Base-by-base conservation (phyloP, 306 rosid species). In the Purshia tridentata region DNA sequence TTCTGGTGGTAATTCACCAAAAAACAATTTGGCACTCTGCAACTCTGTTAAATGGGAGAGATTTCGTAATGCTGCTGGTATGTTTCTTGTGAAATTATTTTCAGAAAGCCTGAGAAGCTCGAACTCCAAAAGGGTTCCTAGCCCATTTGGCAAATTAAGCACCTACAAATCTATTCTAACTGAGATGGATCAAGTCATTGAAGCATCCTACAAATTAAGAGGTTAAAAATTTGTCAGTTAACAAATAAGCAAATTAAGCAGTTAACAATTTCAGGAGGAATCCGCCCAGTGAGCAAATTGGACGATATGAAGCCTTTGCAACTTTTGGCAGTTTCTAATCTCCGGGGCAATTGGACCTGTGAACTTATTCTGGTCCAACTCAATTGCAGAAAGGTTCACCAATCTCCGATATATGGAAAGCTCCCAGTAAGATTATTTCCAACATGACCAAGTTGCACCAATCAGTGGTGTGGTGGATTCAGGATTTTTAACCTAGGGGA, bases 101-200 rank as follows among this genome's bases (percentile, higher is more conserved):
- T 85, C 82, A 6, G 98, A 90, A 68, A 90, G 88, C 83, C 81
- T 74, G 84, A 95, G 93, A 67, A 90, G 73, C 89, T 95, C 99
- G 89, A 95, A 77, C 52, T 91, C 92, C 35, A 78, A 82, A 72
- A 95, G 92, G 37, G 88, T 87, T 82, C 98, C 99, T 8, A 92
- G 68, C 85, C 87, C 92, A 75, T 70, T 51, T 3, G 96, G 99
- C 73, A 95, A 84, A n/a, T n/a, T n/a, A n/a, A 71, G 88, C 72
- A 56, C 82, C 89, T 5, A 57, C 50, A 50, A 95, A 92, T 72
- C 72, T 82, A 63, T 95, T 95, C 47, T 41, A 72, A 69, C 99
- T 90, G 76, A 95, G 89, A n/a, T n/a, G n/a, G n/a, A 76, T 95
- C 99, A 12, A 95, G 97, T 54, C 99, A 85, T 62, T 95, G 99